phyloP scores from a whole-genome alignment of 2,329 filamentous ascomycete species.

The Ophiostoma sp. region DNA sequence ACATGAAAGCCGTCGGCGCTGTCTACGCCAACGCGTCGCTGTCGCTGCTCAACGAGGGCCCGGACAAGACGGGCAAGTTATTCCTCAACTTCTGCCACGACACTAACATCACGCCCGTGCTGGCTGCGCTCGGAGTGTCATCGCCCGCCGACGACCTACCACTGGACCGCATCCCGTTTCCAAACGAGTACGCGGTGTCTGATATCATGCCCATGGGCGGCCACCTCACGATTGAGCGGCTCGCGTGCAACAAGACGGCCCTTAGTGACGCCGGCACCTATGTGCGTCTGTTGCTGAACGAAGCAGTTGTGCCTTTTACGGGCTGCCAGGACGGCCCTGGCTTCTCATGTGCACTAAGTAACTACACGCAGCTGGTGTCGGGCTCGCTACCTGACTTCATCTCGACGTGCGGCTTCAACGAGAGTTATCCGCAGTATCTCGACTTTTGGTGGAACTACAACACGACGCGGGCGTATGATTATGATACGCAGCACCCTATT shows the following conservation, averaged over 20 bases:
- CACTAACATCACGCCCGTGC: conserved; percentile 25
- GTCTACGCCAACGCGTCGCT: conserved; percentile 24
- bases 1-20: conserved; percentile 24
- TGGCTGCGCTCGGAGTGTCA: conserved; percentile 23
- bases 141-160: conserved; percentile 36
- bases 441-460: conserved; percentile 26
- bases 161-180: conserved; percentile 39
- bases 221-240: conserved; percentile 58
- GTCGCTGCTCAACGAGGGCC: conserved; percentile 20
- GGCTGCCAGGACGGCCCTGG: conserved; percentile 52
- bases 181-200: conserved; percentile 21
- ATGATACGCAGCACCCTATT: conserved; percentile 22
- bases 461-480: conserved; percentile 21
- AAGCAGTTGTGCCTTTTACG: conserved; percentile 55
- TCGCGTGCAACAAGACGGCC: conserved; percentile 43
- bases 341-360: conserved; percentile 43
- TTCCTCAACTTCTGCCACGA: conserved; percentile 25
- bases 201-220: conserved; percentile 58
- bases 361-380: conserved; percentile 42
- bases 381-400: conserved; percentile 23
- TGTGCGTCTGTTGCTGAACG: conserved; percentile 55
- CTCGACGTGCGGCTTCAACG: conserved; percentile 22
- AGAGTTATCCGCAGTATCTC: conserved; percentile 23
- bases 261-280: conserved; percentile 34
- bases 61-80: conserved; percentile 17